Base-by-base conservation (phyloP, 306 rosid genomes). In the Astragalus membranaceus region DNA sequence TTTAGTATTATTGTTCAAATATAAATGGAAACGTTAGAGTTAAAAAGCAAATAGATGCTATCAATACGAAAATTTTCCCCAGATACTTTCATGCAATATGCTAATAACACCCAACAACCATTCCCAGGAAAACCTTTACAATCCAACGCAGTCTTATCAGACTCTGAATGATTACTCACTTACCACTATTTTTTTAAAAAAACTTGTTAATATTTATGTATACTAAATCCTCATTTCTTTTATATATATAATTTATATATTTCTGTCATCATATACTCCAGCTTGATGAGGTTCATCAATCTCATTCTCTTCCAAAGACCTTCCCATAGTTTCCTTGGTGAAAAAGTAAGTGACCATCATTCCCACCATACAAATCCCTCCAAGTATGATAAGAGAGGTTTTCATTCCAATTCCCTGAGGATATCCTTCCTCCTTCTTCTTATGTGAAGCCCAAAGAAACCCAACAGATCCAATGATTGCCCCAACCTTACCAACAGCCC, bases 231-330 rank as follows among this genome's bases (percentile, higher is more conserved):
- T 26, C 30, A 26, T 26, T 2, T 26, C 30, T 26, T 26, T 26
- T 2, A 26, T 26, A 3, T 26, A 26, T 26, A 5, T 36, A 1
- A 8, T 36, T 36, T 36, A 36, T 36, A 5, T 50, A 15, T 50
- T 6, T 7, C 3, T 17, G 36, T 36, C 5, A 3, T 8, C n/a
- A 14, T 5, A 10, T 63, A 33, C 79, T 14, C 59, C 62, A 35
- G 8, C 37, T 17, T 59, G 32, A 14, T 35, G 17, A 3, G 39
- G 3, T 2, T 72, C 83, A 2, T 78, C 85, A 3, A 30, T 73
- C 69, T 90, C 95, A 47, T 90, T 90, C 62, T 90, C 97, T 75
- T 90, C 97, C 57, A 90, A 73, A 7, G 97, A 90, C 56, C 80
- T 83, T 37, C 88, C 85, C 13, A 12, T 88, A 9, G 97, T 91